Conservation (phyloP, 202 grass and related monocot species). For the Elaeis oleifera region DNA sequence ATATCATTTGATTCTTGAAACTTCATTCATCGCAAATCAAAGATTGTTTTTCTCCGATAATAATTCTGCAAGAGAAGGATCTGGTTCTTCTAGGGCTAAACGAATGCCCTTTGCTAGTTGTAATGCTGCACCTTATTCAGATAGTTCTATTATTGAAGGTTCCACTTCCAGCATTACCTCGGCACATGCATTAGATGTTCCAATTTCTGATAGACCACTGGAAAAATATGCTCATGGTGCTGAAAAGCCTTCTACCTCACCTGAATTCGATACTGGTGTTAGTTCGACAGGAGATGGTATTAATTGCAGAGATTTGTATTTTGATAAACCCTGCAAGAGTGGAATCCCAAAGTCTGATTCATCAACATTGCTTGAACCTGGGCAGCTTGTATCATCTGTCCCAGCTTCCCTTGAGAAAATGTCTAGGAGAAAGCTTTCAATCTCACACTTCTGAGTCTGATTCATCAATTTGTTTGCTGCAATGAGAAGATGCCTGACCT, state of each 20-base stretch:
- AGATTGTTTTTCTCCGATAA: conserved; percentile 72
- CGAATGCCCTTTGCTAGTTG: conserved; percentile 15
- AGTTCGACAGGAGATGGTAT: too few species aligned
- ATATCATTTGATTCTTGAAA: conserved; percentile 36
- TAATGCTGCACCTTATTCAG: conserved; percentile 21
- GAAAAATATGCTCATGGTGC: conserved; percentile 24
- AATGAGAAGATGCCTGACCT: too few species aligned
- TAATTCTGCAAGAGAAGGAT: conserved; percentile 43
- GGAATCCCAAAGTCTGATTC: conserved; percentile 22
- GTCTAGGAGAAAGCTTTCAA: too few species aligned
- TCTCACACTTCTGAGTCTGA: too few species aligned
- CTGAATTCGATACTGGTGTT: neutral
- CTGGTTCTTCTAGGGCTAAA: conserved; percentile 18
- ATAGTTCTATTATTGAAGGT: conserved; percentile 24
- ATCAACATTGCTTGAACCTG: conserved; percentile 24
- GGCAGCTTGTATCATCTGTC: conserved; percentile 29
- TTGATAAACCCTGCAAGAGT: conserved; percentile 19
- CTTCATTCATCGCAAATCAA: conserved; percentile 97
- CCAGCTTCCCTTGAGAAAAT: conserved; percentile 9
- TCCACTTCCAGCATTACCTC: conserved; percentile 30
- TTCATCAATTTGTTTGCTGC: too few species aligned
- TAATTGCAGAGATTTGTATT: too few species aligned
- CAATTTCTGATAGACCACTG: conserved; percentile 31
- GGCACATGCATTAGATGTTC: conserved; percentile 36
- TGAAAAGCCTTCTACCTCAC: neutral